Evolutionary conservation across 73 alveolate genomes (phyloP).

Genomic region (Loxodes magnus): DNA sequence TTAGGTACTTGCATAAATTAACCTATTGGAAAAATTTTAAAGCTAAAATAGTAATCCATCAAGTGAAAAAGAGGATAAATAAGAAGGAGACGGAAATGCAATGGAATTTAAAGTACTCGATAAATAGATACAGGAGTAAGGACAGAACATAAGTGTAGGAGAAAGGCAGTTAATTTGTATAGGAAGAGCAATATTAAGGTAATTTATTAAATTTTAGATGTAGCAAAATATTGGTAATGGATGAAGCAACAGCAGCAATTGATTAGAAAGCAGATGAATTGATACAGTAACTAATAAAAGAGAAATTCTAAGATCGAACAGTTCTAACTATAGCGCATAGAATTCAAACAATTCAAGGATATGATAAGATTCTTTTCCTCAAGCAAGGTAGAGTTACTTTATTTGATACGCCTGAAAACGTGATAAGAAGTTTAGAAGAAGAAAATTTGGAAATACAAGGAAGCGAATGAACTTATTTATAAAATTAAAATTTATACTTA

Average conservation of each 20-base stretch:
- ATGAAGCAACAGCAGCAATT: conserved; percentile 50
- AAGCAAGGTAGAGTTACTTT: conserved; percentile 15
- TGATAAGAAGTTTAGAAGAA: too few relatives aligned
- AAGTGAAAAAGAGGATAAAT: too few relatives aligned
- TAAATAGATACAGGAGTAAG: too few relatives aligned
- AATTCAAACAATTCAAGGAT: conserved; percentile 50
- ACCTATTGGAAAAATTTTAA: conserved; percentile 23
- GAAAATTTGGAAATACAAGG: too few relatives aligned
- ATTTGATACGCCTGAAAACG: too few relatives aligned
- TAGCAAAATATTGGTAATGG: conserved; percentile 18
- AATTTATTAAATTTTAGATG: too few relatives aligned
- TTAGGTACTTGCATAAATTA: conserved; percentile 33
- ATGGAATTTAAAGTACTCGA: too few relatives aligned
- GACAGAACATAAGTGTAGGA: conserved; percentile 22
- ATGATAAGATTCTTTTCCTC: conserved; percentile 28
- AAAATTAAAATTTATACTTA: too few relatives aligned
- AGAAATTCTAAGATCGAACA: conserved; percentile 39
- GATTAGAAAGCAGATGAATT: conserved; percentile 63
- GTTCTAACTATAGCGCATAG: conserved; percentile 69
- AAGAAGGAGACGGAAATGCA: too few relatives aligned
- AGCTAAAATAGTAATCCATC: too few relatives aligned
- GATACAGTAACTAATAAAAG: conserved; percentile 43
- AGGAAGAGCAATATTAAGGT: conserved; percentile 9
- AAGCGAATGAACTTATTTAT: too few relatives aligned
- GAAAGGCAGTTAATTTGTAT: conserved; percentile 23